Conservation (phyloP, 169 alveolate genomes). For the Toxoplasma gondii region DNA sequence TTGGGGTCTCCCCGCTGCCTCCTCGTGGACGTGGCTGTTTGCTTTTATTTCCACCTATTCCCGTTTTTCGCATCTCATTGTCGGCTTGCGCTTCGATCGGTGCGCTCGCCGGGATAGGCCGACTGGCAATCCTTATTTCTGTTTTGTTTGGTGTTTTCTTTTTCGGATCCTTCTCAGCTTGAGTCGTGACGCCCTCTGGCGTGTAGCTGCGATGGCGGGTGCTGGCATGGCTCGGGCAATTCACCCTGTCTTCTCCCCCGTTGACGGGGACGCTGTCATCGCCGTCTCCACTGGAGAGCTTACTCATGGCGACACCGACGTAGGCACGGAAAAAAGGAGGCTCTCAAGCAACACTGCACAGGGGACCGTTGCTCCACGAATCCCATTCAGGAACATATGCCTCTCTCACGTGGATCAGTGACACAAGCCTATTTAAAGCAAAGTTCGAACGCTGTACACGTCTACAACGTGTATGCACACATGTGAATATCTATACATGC, state of each 20-base stretch:
- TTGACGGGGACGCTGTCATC: neutral
- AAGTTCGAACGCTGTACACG: too few species aligned
- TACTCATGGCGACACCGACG: neutral
- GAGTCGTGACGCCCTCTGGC: neutral
- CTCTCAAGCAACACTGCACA: too few species aligned
- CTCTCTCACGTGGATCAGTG: too few species aligned
- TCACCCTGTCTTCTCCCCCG: neutral
- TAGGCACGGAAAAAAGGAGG: neutral
- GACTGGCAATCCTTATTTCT: neutral
- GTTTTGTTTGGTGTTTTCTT: too few species aligned
- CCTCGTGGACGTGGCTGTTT: neutral
- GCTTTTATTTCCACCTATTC: neutral
- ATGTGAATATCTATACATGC: too few species aligned
- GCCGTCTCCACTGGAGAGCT: constrained; percentile 17
- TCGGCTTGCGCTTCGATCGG: neutral
- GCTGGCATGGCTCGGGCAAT: constrained; percentile 28
- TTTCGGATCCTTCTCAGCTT: neutral
- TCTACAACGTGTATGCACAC: too few species aligned
- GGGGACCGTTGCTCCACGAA: too few species aligned
- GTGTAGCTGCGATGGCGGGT: neutral
- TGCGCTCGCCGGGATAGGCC: neutral
- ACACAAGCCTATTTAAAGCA: too few species aligned
- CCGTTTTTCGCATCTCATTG: neutral
- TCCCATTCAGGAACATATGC: too few species aligned
- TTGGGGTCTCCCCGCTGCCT: neutral